phyloP scores from a whole-genome alignment of 2,329 filamentous ascomycete species.

The Verticillium alfalfae region DNA sequence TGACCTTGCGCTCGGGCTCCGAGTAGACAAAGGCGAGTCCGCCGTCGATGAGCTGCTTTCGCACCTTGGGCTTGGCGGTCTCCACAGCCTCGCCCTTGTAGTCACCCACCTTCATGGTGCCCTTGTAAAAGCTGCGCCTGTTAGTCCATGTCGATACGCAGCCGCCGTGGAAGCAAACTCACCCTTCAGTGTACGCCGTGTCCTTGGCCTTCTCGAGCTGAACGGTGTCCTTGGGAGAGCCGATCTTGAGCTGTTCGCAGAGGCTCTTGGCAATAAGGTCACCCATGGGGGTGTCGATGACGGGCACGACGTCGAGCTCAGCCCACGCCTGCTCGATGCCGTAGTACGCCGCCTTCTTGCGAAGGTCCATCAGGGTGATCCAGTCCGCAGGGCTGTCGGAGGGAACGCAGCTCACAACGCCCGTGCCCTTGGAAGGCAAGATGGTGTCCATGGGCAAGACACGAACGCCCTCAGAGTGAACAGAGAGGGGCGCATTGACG shows the following conservation, averaged over 20 bases:
- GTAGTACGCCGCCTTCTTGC: constrained; percentile 95
- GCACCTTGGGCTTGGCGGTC: constrained; percentile 79
- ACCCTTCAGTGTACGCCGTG: constrained; percentile 87
- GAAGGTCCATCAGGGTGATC: constrained; percentile 79
- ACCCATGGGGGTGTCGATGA: constrained; percentile 88
- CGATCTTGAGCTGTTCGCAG: constrained; percentile 91
- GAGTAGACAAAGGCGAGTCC: constrained; percentile 85
- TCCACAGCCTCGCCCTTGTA: constrained; percentile 85
- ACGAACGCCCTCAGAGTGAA: constrained; percentile 76
- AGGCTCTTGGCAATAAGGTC: constrained; percentile 78
- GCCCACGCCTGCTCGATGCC: constrained; percentile 96
- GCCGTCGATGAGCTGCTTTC: constrained; percentile 68
- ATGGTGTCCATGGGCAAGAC: constrained; percentile 95
- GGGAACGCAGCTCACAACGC: constrained; percentile 91
- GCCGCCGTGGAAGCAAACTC: neutral
- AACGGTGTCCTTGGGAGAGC: constrained; percentile 89
- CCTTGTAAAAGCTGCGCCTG: constrained; percentile 69
- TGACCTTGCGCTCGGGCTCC: constrained; percentile 85
- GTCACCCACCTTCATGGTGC: constrained; percentile 80
- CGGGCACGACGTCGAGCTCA: constrained; percentile 79
- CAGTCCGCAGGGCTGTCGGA: constrained; percentile 96
- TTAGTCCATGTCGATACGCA: neutral
- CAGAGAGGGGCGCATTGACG: constrained; percentile 81
- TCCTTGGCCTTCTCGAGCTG: constrained; percentile 89
- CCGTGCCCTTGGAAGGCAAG: constrained; percentile 88